These are phyloP conservation scores for Saturnispora saitoi DNA, from an alignment of 805 yeast genomes.

Conservation along the genomic window DNA sequence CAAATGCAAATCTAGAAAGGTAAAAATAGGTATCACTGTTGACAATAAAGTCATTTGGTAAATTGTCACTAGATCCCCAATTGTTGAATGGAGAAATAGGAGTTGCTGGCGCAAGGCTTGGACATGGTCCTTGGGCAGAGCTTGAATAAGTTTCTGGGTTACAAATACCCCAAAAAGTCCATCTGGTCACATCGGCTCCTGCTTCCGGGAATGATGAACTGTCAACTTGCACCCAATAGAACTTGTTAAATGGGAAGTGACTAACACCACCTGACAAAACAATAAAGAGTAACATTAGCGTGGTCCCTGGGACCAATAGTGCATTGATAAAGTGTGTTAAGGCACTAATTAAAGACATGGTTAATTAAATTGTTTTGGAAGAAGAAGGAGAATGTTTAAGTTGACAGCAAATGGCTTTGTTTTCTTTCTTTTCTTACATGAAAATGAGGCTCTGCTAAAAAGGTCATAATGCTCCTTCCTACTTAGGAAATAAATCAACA, in stretches of 20 bases:
- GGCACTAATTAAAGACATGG: neutral
- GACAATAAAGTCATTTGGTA: conserved; percentile 46
- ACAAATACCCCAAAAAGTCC: conserved; percentile 83
- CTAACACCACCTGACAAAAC: conserved; percentile 57
- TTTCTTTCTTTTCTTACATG: neutral
- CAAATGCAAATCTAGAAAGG: conserved; percentile 58
- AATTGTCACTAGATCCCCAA: conserved; percentile 41
- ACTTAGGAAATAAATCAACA: neutral
- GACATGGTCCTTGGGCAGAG: conserved; percentile 29
- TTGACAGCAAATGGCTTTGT: neutral
- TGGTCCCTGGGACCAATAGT: conserved; percentile 37
- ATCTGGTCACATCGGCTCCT: conserved; percentile 41
- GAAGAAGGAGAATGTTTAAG: neutral
- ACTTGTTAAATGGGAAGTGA: conserved; percentile 50
- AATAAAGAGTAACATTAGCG: conserved; percentile 45
- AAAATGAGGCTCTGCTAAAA: neutral
- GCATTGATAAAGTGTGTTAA: conserved; percentile 19
- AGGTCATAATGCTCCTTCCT: neutral
- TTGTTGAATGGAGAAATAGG: conserved; percentile 73
- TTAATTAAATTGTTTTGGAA: neutral
- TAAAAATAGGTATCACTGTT: conserved; percentile 54
- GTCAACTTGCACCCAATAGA: conserved; percentile 67
- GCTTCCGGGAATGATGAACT: conserved; percentile 48
- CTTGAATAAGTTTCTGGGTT: conserved; percentile 26
- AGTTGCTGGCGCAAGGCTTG: conserved; percentile 49